Base-by-base conservation (phyloP, 1,284 basidiomycete species). In the Sanguinoderma infundibulare region DNA sequence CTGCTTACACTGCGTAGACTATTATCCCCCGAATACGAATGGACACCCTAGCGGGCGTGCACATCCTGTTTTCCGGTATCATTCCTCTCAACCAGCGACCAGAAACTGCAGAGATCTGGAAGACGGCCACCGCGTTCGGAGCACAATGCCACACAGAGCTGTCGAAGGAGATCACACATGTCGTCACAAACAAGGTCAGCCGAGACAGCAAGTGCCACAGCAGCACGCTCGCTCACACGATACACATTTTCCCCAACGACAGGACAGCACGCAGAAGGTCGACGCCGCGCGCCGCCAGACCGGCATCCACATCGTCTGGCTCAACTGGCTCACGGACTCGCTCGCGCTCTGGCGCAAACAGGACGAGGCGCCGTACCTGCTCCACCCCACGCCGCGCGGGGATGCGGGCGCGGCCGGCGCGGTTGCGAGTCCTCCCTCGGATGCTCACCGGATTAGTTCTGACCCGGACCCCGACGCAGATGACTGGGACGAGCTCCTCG, bases 221-320 rank as follows among this genome's bases (percentile, higher is more conserved):
- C n/a, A n/a, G 15, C 51, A 39, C 32, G 9, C 32, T 42, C 26
- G 35, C 34, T 14, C 32, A 12, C 60, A 20, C 34, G 26, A 14
- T 1, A 38, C 22, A 35, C 40, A 39, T 44, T 44, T 22, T 42
- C 36, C 39, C 49, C 53, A 20, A 22, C 49, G 10, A 35, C 59
- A 94, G 91, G 83, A 85, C 64, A 94, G 94, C 36, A 98, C 97
- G 0, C 89, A 91, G 64, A 98, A 99, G 77, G 95, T 97, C 1
- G 89, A 95, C 69, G 79, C 83, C 46, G 95, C 96, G 0, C 82
- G 86, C 39, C 83, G 84, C 67, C 84, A 86, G 22, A 84, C 87
- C 8, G 83, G 83, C 14, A 84, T 94, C 68, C 87, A 91, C 68
- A 86, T 98, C 62, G 95, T 99, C 7, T 92, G 91, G 87, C 78